Evolutionary conservation across 1,284 basidiomycete species (phyloP), one percentile per base, ranked within the genome.

Genomic region (Apiotrichum brassicae): DNA sequence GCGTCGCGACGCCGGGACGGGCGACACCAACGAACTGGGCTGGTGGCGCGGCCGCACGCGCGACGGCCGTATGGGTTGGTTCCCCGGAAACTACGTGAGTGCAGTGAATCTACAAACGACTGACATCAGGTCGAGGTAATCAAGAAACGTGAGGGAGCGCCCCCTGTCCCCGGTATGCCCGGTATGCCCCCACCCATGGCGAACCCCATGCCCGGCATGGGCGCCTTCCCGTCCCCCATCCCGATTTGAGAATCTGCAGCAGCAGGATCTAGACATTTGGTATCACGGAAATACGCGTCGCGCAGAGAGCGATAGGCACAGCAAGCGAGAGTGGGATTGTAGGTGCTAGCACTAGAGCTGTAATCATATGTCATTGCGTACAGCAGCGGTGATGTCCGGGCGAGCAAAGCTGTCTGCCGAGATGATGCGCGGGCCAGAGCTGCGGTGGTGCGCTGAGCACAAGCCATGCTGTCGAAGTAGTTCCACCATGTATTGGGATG

Each of bases 21-120:
- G 85, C n/a, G 75, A 85, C 49, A 60, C 81, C 33, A 84, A 84
- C 43, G 80, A 85, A 51, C 81, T 79, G 14, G 90, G 92, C 42
- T 99, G 95, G 94, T 98, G 93, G 92, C 85, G 85, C 68, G 94
- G 94, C 0, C 77, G 94, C 44, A 94, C 89, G 54, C 79, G 94
- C 51, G 93, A 98, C 61, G 95, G 94, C 0, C 79, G 86, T 56
- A 85, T 90, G 60, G 94, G 94, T 0, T 99, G 92, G 92, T 97
- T 99, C 80, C 94, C 94, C 1, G 82, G 79, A 58, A 93, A 87
- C 62, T 93, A 85, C 80, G 88, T 91, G 59, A 58, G 64, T 62
- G 8, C 18, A 18, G 19, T 28, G 26, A 19, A 39, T 24, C 16
- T 6, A n/a, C 33, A 14, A 14, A 14, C 11, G 14, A 35, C 32